phyloP scores from a whole-genome alignment of 2,329 filamentous ascomycete genomes.

The Aspergillus niger region DNA sequence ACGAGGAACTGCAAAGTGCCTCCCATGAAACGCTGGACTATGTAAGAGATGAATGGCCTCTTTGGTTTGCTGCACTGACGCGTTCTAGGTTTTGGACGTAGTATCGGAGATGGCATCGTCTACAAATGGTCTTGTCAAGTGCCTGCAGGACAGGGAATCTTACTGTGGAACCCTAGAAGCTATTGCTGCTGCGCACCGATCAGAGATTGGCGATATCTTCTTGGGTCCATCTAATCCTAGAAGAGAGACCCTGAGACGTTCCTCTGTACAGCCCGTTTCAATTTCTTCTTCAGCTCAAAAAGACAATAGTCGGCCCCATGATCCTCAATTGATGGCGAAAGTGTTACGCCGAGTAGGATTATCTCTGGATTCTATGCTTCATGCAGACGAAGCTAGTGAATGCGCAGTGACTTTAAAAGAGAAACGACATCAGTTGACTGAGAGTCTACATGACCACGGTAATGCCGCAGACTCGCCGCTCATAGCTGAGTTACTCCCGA shows the following conservation, averaged over 20 bases:
- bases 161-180: constrained; percentile 37
- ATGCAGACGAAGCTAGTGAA: constrained; percentile 22
- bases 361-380: constrained; percentile 30
- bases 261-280: constrained; percentile 27
- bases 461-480: constrained; percentile 36
- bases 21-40: constrained; percentile 38
- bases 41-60: constrained; percentile 26
- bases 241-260: constrained; percentile 31
- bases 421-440: constrained; percentile 33
- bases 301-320: constrained; percentile 13
- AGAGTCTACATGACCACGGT: constrained; percentile 30
- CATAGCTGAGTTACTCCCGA: constrained; percentile 29
- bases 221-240: constrained; percentile 26
- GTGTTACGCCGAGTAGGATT: constrained; percentile 39
- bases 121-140: constrained; percentile 30
- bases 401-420: constrained; percentile 28
- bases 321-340: constrained; percentile 31
- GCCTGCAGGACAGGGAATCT: constrained; percentile 36
- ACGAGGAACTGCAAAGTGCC: constrained; percentile 30
- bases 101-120: constrained; percentile 38
- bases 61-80: constrained; percentile 12
- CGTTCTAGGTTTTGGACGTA: constrained; percentile 34
- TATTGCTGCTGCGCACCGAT: constrained; percentile 34
- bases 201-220: constrained; percentile 30
- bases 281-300: constrained; percentile 20